Base-by-base conservation (phyloP, 75 land plant species). In the Selaginella moellendorffii region DNA sequence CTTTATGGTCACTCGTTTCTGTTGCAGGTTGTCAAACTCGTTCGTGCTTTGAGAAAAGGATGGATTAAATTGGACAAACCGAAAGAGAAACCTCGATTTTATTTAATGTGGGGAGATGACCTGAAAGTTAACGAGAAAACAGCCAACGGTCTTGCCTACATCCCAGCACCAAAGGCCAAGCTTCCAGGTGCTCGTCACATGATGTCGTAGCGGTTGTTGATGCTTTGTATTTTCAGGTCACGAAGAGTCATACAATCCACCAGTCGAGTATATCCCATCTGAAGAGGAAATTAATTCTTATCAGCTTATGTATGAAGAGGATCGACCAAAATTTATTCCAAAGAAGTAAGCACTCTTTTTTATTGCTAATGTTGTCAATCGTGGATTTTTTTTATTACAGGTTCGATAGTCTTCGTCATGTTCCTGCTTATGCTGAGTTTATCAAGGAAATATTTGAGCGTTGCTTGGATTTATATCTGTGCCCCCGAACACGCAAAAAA, bases 161-260 rank as follows among this genome's bases (percentile, higher is more conserved):
- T 92, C 30, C 90, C 98, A 63, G 70, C 98, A 12, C 98, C 98
- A 21, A 93, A 86, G 69, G 71, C 80, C 51, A 93, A 83, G 61
- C 63, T 83, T 24, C 85, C 96, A 72, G 97, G 97, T 85, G 56
- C 14, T 53, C 59, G 59, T 64, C 23, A 51, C n/a, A 1, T 60
- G 10, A 14, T 62, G 30, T 29, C 19, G 17, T n/a, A n/a, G n/a
- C n/a, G n/a, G n/a, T n/a, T n/a, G n/a, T n/a, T n/a, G n/a, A n/a
- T n/a, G n/a, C n/a, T n/a, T n/a, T n/a, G n/a, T n/a, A n/a, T n/a
- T 52, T 18, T 8, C 66, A 93, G 98, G 98, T 24, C 96, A 93
- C 66, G 98, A 89, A 68, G 96, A 89, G 62, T 88, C 98, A 31
- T 89, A 83, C 31, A 89, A 86, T 76, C 98, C 98, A 56, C 88